Base-by-base conservation (phyloP, 129 eudicot species). In the Centrapalus pauciflorus region DNA sequence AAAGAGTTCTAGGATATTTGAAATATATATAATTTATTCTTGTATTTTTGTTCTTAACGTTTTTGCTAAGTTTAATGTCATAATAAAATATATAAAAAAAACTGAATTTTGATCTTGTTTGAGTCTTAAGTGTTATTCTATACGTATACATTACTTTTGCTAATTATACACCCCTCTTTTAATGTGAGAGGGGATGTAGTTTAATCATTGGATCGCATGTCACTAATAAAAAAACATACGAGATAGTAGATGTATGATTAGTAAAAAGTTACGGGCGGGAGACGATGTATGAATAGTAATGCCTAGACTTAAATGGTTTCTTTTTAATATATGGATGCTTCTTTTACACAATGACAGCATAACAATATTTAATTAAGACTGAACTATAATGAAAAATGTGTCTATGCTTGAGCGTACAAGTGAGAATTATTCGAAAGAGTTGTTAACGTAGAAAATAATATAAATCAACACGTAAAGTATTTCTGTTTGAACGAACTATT, bases 401-500 rank as follows among this genome's bases (percentile, higher is more conserved):
- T 26, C 32, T 52, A 55, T 23, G 12, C 11, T 3, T 21, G 57
- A 56, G 38, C 40, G 27, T 13, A n/a, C 17, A 29, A 19, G 9
- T 19, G 3, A 20, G 14, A 17, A 34, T 10, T n/a, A 24, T 61
- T 19, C 16, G 49, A 5, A 43, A 25, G 55, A 43, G 37, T 27
- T 27, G 56, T 64, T 64, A 43, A 64, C 41, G 43, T 10, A 26
- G 19, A 43, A 45, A 43, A 38, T n/a, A n/a, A n/a, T 24, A 64
- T 2, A 27, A 40, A 64, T 32, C 0, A 28, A 43, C 40, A 27
- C 70, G 70, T 45, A 64, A 27, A 43, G 10, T 11, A 27, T 64
- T 32, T 64, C 28, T 64, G 56, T 43, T 43, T 24, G 27, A 41
- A 43, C 69, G 55, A 64, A 64, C 56, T 43, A 64, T 5, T n/a